Base-by-base conservation (phyloP, 2,329 filamentous ascomycete genomes). In the Cercospora canescens region DNA sequence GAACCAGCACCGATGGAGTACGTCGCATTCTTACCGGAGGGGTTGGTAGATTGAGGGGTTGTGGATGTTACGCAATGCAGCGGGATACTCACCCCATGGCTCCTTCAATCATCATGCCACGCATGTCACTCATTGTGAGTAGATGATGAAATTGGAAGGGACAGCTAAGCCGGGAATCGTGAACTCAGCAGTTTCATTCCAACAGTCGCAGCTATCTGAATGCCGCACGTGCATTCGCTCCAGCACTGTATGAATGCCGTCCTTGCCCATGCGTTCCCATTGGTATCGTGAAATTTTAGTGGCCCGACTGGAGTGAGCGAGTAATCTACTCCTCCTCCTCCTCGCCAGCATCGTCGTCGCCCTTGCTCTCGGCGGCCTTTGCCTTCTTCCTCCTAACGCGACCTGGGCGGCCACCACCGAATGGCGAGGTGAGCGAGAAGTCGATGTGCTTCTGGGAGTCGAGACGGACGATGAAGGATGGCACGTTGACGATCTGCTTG, bases 391-490 rank as follows among this genome's bases (percentile, higher is more conserved):
- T 96, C 85, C 93, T 90, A 81, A 97, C 94, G 89, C 95, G 95
- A 77, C 95, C 95, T 79, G 93, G 93, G 78, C 95, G 94, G 81
- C 95, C 95, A 82, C 94, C 94, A 85, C 95, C 95, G 79, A 97
- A 97, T 82, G 95, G 94, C 81, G 94, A 98, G 85, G 91, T 96
- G 74, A 99, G 89, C 72, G 95, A 88, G 83, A 99, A 98, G 88
- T 99, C 95, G 79, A 99, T 98, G 91, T 99, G 95, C 92, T 99
- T 99, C 91, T 99, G 95, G 79, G 94, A 97, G 88, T 99, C 95
- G 80, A 99, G 93, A 86, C 95, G 95, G 84, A 99, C 95, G 82
- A 99, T 91, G 91, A 97, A 99, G 64, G 94, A 98, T 74, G 95
- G 95, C 69, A 99, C 95, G 86, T 99, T 99, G 89, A 99, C 95